Conservation (phyloP, 2,329 filamentous ascomycete species). For the Penicillium sp. region DNA sequence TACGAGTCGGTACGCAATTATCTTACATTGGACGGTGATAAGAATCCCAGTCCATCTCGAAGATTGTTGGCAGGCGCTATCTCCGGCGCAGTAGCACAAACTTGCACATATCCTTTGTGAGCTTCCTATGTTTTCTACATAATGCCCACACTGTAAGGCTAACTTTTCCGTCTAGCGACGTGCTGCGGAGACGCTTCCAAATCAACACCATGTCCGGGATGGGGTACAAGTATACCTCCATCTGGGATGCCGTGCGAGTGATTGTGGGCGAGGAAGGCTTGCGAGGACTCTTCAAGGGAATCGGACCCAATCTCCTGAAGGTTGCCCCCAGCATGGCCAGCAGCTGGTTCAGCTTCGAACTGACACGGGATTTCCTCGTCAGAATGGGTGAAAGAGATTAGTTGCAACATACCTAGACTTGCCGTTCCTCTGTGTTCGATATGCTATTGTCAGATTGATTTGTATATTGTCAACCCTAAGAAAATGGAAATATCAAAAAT, state of each 20-base stretch:
- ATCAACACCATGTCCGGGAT: constrained; percentile 99
- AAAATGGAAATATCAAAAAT: background rate
- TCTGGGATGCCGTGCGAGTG: constrained; percentile 74
- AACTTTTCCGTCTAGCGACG: constrained; percentile 57
- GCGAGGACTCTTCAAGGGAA: constrained; percentile 87
- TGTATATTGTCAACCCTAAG: background rate
- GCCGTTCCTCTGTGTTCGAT: background rate
- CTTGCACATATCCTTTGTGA: constrained; percentile 97
- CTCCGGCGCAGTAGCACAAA: constrained; percentile 94
- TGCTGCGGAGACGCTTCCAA: constrained; percentile 88
- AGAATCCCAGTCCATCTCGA: constrained; percentile 70
- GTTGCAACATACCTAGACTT: constrained; percentile 18
- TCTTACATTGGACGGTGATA: constrained; percentile 81
- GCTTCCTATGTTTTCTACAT: constrained; percentile 28
- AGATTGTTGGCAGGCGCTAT: constrained; percentile 88
- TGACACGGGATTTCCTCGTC: constrained; percentile 82
- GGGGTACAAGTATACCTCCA: constrained; percentile 89
- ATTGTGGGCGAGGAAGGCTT: constrained; percentile 82
- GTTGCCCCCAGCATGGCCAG: constrained; percentile 98
- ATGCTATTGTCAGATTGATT: background rate
- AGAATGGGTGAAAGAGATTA: constrained; percentile 42
- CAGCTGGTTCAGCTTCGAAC: constrained; percentile 95
- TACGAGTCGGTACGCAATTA: constrained; percentile 84
- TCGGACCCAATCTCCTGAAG: constrained; percentile 91
- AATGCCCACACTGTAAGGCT: constrained; percentile 1